Percentiles rank a stretch among this genome's conserved stretches.
Conservation (phyloP, 768 basidiomycete genomes). For the Rhodosporidiobolus sp. region DNA sequence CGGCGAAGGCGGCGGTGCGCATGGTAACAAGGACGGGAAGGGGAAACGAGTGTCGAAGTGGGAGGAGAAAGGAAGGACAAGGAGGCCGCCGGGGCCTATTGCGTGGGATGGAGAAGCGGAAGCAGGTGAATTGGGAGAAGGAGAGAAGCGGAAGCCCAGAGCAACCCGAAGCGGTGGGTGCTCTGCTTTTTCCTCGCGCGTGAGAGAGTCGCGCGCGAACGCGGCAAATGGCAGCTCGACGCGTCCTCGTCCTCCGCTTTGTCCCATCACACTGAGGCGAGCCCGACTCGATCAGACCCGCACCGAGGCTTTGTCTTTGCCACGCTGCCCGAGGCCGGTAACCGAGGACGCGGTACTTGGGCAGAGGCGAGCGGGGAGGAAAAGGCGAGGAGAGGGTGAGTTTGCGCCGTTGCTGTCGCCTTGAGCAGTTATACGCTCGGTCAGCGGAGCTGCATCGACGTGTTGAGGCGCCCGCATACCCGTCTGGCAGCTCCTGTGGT, state of each 20-base stretch:
- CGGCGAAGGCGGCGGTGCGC: constrained; percentile 11
- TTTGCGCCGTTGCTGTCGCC: no score
- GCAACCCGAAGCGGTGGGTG: not conserved
- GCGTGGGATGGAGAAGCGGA: not conserved
- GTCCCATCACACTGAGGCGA: not conserved
- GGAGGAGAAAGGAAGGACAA: not conserved
- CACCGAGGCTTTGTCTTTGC: not conserved
- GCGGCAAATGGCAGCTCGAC: no score
- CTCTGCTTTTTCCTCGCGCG: not conserved
- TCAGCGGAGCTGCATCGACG: no score
- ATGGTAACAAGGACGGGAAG: not conserved
- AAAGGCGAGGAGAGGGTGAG: not conserved
- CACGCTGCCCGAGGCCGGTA: not conserved
- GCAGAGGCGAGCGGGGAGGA: not conserved
- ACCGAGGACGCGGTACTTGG: not conserved
- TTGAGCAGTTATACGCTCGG: no score
- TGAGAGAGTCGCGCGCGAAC: no score
- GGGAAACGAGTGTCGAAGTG: not conserved
- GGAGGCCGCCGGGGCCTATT: not conserved
- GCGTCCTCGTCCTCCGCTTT: not conserved
- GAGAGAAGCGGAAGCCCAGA: not conserved
- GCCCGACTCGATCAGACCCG: no score
- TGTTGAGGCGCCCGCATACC: no score
- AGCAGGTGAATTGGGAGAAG: not conserved
- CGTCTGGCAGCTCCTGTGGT: no score